Evolutionary conservation across 2,329 filamentous ascomycete genomes (phyloP).

Genomic region (Colletotrichum graminicola): DNA sequence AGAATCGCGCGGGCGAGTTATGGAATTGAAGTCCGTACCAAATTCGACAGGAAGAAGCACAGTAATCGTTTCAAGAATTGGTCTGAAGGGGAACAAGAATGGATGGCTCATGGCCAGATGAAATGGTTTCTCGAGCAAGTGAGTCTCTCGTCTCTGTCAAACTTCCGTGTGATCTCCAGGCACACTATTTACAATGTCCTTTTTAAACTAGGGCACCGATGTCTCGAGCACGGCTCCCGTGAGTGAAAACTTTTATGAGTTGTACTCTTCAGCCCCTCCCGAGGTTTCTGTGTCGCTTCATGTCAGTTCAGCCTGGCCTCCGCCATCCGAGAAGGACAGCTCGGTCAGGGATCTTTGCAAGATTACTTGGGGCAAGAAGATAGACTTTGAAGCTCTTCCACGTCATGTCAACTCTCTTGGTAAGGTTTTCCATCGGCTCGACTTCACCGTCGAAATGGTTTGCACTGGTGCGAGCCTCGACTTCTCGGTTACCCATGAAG

Average conservation of each 20-base stretch:
- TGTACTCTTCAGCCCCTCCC: neutral
- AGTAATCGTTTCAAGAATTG: slow-evolving; percentile 35
- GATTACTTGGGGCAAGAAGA: slow-evolving; percentile 42
- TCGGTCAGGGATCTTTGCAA: slow-evolving; percentile 41
- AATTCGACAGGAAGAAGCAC: slow-evolving; percentile 37
- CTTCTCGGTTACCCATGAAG: slow-evolving; percentile 43
- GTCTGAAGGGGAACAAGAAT: neutral
- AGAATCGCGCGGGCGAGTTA: slow-evolving; percentile 50
- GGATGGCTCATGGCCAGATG: slow-evolving; percentile 44
- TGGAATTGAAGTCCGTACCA: neutral
- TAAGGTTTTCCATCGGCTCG: slow-evolving; percentile 12
- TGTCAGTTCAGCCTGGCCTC: neutral
- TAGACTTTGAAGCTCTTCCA: slow-evolving; percentile 32
- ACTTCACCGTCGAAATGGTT: slow-evolving; percentile 42
- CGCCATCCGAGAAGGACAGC: fast-evolving
- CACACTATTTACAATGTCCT: slow-evolving; percentile 24
- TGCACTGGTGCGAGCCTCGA: slow-evolving; percentile 44
- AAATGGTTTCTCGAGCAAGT: slow-evolving; percentile 49
- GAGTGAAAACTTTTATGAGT: fast-evolving
- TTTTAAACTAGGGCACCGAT: neutral
- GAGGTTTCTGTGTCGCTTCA: slow-evolving; percentile 36
- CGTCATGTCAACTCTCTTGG: slow-evolving; percentile 38
- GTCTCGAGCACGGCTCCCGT: slow-evolving; percentile 30
- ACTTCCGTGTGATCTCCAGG: no score
- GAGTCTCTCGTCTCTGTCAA: neutral